phyloP scores from a whole-genome alignment of 1,284 basidiomycete genomes.

The Exobasidium cylindrosporum region DNA sequence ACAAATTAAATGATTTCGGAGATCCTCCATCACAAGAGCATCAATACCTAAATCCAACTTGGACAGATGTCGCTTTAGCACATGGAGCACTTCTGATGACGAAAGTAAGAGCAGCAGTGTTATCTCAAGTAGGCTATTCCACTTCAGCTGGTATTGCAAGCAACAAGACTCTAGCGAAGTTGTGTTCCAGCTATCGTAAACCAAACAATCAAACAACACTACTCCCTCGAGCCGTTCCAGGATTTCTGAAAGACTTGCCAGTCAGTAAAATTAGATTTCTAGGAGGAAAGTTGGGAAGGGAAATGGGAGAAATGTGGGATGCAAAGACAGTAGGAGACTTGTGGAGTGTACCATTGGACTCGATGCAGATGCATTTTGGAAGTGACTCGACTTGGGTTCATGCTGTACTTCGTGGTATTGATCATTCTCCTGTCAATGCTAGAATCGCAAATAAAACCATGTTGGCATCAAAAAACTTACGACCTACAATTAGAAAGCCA shows the following conservation, averaged over 20 bases:
- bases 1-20: constrained; percentile 25
- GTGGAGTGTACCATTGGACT: constrained; percentile 62
- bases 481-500: constrained; percentile 32
- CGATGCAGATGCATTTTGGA: constrained; percentile 79
- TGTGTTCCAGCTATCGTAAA: constrained; percentile 56
- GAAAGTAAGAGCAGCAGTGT: constrained; percentile 70
- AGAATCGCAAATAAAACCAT: constrained; percentile 47
- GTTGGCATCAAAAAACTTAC: constrained; percentile 48
- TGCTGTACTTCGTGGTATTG: constrained; percentile 77
- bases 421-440: constrained; percentile 74
- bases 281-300: constrained; percentile 88
- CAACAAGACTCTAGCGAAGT: constrained; percentile 93
- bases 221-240: constrained; percentile 32
- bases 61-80: constrained; percentile 89
- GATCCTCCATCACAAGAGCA: constrained; percentile 16
- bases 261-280: constrained; percentile 72
- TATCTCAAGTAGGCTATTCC: constrained; percentile 77
- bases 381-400: constrained; percentile 74
- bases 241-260: constrained; percentile 40
- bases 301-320: constrained; percentile 80
- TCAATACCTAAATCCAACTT: constrained; percentile 58
- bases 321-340: constrained; percentile 75
- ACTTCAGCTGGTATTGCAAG: constrained; percentile 87
- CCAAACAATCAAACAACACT: constrained; percentile 50
- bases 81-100: constrained; percentile 85